phyloP scores from a whole-genome alignment of 2,329 filamentous ascomycete genomes.

The Colletotrichum sp. region DNA sequence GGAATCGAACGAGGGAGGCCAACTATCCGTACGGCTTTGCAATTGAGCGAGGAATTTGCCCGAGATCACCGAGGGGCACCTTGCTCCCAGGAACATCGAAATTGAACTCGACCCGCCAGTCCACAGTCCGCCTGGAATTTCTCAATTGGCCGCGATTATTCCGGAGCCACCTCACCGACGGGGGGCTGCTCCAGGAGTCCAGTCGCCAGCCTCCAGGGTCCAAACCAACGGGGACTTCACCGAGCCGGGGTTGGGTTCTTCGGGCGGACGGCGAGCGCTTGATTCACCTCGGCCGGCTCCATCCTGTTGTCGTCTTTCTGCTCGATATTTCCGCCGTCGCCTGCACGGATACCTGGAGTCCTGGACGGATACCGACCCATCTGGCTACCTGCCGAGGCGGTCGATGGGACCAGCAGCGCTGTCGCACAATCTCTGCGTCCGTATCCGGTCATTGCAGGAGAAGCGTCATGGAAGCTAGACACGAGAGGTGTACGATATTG shows the following conservation, averaged over 20 bases:
- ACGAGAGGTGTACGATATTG: not conserved
- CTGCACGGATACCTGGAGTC: not conserved
- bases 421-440: not conserved
- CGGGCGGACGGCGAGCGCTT: not conserved
- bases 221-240: not conserved
- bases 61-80: slow-evolving; percentile 9
- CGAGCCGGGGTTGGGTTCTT: not conserved
- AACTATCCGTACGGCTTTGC: not conserved
- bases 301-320: not conserved
- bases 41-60: slow-evolving; percentile 13
- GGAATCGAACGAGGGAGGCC: not conserved
- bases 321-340: not conserved
- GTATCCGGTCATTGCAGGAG: not conserved
- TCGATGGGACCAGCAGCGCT: not conserved
- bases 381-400: not conserved
- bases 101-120: not conserved
- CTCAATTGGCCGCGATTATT: slow-evolving; percentile 14
- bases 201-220: not conserved
- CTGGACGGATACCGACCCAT: not conserved
- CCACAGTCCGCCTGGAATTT: not conserved
- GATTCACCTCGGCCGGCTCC: not conserved
- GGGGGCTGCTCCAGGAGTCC: not conserved
- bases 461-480: not conserved
- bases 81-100: not conserved
- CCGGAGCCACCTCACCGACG: slow-evolving; percentile 1